These are phyloP conservation scores for Conticribra weissflogii DNA, from an alignment of 108 stramenopile species.

Conservation along the genomic window DNA sequence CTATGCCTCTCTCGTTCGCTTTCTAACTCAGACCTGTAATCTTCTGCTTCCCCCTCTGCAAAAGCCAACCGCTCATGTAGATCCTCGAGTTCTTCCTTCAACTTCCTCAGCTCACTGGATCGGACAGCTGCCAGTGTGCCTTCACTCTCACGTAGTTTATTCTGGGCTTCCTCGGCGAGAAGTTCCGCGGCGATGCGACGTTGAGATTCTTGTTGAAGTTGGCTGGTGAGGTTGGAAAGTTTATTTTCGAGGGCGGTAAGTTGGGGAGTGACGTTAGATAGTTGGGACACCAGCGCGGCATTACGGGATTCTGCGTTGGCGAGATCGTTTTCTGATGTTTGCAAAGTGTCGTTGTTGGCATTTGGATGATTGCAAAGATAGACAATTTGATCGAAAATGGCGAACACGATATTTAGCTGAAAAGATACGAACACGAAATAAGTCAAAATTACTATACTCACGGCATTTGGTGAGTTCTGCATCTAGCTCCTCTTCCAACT, in stretches of 20 bases:
- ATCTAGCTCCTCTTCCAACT: constrained; percentile 90
- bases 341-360: neutral
- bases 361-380: neutral
- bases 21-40: constrained; percentile 74
- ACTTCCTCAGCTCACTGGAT: constrained; percentile 39
- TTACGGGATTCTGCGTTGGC: constrained; percentile 83
- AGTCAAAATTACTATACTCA: no score
- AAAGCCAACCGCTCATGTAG: constrained; percentile 85
- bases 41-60: constrained; percentile 83
- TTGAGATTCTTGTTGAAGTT: constrained; percentile 70
- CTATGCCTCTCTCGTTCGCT: no score
- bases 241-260: constrained; percentile 74
- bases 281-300: constrained; percentile 79
- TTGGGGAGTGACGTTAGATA: constrained; percentile 87
- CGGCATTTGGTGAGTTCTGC: constrained; percentile 90
- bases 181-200: constrained; percentile 77
- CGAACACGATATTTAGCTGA: neutral
- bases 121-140: constrained; percentile 48
- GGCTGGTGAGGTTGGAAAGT: constrained; percentile 59
- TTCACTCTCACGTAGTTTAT: constrained; percentile 69
- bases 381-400: no score
- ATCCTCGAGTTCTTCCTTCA: constrained; percentile 80
- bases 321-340: constrained; percentile 70
- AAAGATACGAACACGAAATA: neutral
- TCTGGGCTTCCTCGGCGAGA: constrained; percentile 80